phyloP scores from a whole-genome alignment of 768 basidiomycete genomes.

The Guyanaporus albipodus region DNA sequence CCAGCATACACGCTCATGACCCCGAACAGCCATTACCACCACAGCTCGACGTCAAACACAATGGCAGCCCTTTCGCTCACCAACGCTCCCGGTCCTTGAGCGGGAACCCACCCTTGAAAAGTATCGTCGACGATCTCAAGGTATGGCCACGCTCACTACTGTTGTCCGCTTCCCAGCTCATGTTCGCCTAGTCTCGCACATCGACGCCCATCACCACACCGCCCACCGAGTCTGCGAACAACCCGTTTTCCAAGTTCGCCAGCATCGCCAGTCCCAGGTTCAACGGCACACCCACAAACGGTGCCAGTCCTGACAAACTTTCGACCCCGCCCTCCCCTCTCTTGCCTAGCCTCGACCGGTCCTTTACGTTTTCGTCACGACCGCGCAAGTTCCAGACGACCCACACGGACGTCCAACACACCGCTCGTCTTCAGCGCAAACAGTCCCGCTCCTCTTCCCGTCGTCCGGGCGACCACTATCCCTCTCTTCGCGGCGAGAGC shows the following conservation, averaged over 20 bases:
- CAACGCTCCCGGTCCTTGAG: slow-evolving; percentile 19
- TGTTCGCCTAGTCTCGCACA: slow-evolving; percentile 32
- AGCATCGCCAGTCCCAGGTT: slow-evolving; percentile 31
- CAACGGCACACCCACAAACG: slow-evolving; percentile 14
- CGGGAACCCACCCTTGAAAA: slow-evolving; percentile 42
- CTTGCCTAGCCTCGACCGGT: slow-evolving; percentile 21
- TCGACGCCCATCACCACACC: slow-evolving; percentile 40
- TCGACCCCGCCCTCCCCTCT: neutral
- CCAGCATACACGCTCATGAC: slow-evolving; percentile 32
- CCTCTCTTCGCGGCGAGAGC: slow-evolving; percentile 28
- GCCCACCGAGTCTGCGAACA: slow-evolving; percentile 50
- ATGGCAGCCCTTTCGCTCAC: slow-evolving; percentile 16
- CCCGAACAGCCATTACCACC: slow-evolving; percentile 8
- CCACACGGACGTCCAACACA: slow-evolving; percentile 37
- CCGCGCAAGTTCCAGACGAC: slow-evolving; percentile 50
- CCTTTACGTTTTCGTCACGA: slow-evolving; percentile 22
- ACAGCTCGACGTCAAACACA: neutral
- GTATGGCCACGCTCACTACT: slow-evolving; percentile 29
- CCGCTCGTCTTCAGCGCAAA: slow-evolving; percentile 46
- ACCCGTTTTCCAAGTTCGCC: slow-evolving; percentile 54
- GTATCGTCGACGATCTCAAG: slow-evolving; percentile 81
- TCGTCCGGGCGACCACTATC: slow-evolving; percentile 32
- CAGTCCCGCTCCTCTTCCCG: slow-evolving; percentile 51
- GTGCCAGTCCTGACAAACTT: neutral
- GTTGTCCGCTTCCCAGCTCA: neutral